Percentiles rank a stretch among this genome's conserved stretches.
Evolutionary conservation across 2,329 filamentous ascomycete species (phyloP).

Genomic region (Harringtonia lauricola): DNA sequence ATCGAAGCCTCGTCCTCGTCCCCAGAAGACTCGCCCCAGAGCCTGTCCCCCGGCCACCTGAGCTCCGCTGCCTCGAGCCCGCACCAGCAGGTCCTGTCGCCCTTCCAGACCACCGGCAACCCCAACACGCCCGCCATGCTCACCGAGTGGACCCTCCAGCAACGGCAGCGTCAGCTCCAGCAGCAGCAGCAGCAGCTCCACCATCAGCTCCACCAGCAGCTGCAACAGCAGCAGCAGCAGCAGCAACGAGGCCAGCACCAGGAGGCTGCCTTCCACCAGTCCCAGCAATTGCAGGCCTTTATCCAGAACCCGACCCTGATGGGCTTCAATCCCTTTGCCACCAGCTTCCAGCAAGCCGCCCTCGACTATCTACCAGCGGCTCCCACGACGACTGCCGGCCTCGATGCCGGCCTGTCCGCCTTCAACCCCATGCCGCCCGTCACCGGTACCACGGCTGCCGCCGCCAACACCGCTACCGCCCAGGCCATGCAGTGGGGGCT

Average conservation of each 20-base stretch:
- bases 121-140: constrained; percentile 35
- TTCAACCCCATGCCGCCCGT: constrained; percentile 49
- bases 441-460: constrained; percentile 32
- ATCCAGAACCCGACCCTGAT: constrained; percentile 48
- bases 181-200: constrained; percentile 16
- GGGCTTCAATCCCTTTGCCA: constrained; percentile 40
- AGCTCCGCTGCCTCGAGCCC: constrained; percentile 41
- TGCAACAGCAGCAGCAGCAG: constrained; percentile 22
- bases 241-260: constrained; percentile 29
- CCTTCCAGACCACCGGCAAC: constrained; percentile 39
- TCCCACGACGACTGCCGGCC: constrained; percentile 44
- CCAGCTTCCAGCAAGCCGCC: constrained; percentile 41
- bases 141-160: constrained; percentile 51
- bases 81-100: constrained; percentile 43
- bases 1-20: constrained; percentile 36
- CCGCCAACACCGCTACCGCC: constrained; percentile 36
- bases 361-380: constrained; percentile 52
- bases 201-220: constrained; percentile 17
- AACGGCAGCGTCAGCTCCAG: constrained; percentile 37
- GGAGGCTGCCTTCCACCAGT: constrained; percentile 22
- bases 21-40: constrained; percentile 38
- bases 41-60: constrained; percentile 31
- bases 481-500: constrained; percentile 50
- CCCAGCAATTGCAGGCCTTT: constrained; percentile 38
- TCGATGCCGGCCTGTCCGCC: constrained; percentile 37